Evolutionary conservation across 805 yeast genomes (phyloP), one percentile per base, ranked within the genome.

Genomic region (Metschnikowia anglica): DNA sequence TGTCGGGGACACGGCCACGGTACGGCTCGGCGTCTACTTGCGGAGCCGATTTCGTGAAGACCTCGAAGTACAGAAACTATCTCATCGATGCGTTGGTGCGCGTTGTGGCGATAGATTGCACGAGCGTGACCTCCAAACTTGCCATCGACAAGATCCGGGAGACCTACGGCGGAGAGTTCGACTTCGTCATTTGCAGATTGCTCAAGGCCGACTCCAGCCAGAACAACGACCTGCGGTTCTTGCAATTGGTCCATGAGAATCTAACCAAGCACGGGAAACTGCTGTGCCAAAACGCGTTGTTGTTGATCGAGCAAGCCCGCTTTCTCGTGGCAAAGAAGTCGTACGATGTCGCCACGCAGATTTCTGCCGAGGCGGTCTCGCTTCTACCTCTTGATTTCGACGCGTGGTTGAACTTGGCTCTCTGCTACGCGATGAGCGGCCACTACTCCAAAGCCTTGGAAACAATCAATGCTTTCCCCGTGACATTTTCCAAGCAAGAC

Each of bases 331-430:
- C 74, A 6, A 83, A 82, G 56, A 61, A 68, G 19, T 56, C 78
- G n/a, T 67, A 72, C 13, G 75, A 72, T 29, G 58, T 77, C 32
- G 95, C 96, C 0, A 59, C 79, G 13, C 62, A 70, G 17, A 64
- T 83, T 8, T 85, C 95, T 0, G 63, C 72, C 15, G 70, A 77
- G 19, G 77, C 89, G 4, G 80, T 85, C 15, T 70, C 76, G 38
- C 70, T 85, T 2, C 68, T 85, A n/a, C 96, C 96, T 0, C 71
- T 87, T 2, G 91, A 84, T 58, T 88, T 83, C 58, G 76, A 73
- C 39, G 68, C 84, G 21, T 88, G 96, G 96, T 77, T 76, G 45
- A 66, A 70, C 27, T 66, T 88, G 33, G 76, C 85, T 4, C 68
- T 80, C 47, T 75, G 80, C 26, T 81, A 87, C 53, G 72, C 84